Percentiles rank a stretch among this genome's conserved stretches.
phyloP scores from a whole-genome alignment of 768 basidiomycete species.

The Kwoniella botswanensis region DNA sequence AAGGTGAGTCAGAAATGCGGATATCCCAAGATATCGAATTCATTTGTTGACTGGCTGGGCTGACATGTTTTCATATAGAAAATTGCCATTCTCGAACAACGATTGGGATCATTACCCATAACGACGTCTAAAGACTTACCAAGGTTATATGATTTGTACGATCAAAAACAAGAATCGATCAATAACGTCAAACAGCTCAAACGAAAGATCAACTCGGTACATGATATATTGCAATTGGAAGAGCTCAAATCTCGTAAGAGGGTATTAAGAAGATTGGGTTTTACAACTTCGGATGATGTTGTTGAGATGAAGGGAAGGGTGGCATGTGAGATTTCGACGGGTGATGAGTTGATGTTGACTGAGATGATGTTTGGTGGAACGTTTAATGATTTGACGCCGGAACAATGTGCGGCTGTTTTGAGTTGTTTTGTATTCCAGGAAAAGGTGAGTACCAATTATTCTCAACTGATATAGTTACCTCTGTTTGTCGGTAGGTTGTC shows the following conservation, averaged over 20 bases:
- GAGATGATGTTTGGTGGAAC: slow-evolving; percentile 97
- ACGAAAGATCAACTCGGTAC: slow-evolving; percentile 84
- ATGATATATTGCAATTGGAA: slow-evolving; percentile 91
- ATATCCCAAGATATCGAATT: not conserved
- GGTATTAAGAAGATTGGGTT: slow-evolving; percentile 86
- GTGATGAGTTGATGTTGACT: slow-evolving; percentile 93
- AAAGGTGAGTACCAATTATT: slow-evolving; percentile 66
- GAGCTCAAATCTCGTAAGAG: slow-evolving; percentile 95
- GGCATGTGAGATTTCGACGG: slow-evolving; percentile 96
- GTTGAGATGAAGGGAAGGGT: slow-evolving; percentile 98
- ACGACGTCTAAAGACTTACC: slow-evolving; percentile 79
- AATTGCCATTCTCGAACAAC: slow-evolving; percentile 87
- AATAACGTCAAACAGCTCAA: slow-evolving; percentile 67
- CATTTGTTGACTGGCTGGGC: not conserved
- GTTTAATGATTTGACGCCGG: slow-evolving; percentile 86
- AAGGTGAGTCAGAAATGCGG: slow-evolving; percentile 63
- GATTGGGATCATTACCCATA: slow-evolving; percentile 77
- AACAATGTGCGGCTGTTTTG: slow-evolving; percentile 89
- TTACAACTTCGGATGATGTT: slow-evolving; percentile 85
- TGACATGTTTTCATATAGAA: slow-evolving; percentile 65
- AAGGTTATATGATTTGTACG: slow-evolving; percentile 77
- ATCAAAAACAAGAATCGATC: slow-evolving; percentile 68
- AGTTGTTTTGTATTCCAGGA: slow-evolving; percentile 98
- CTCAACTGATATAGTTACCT: not conserved
- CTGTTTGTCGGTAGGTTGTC: not conserved